phyloP scores from a whole-genome alignment of 176 grass and related monocot genomes.

The Saccharum officinarum region DNA sequence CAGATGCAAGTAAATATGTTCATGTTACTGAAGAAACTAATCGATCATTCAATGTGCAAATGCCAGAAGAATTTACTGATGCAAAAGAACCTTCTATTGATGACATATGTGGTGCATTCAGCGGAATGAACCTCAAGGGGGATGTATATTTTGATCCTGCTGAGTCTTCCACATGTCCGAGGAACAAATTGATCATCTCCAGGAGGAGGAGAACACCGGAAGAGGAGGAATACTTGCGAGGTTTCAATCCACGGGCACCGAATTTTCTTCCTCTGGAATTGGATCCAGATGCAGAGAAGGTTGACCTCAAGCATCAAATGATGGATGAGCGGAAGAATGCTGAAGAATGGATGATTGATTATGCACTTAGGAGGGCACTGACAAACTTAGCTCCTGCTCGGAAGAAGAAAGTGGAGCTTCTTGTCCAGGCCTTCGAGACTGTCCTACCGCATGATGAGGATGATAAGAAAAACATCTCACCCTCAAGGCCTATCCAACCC shows the following conservation, averaged over 20 bases:
- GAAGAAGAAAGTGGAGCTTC: slow-evolving; percentile 88
- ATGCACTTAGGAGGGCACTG: slow-evolving; percentile 67
- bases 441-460: slow-evolving; percentile 53
- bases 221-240: slow-evolving; percentile 66
- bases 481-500: slow-evolving; percentile 33
- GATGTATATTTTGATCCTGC: slow-evolving; percentile 48
- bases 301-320: slow-evolving; percentile 87
- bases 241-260: slow-evolving; percentile 73
- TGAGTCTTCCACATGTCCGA: slow-evolving; percentile 34
- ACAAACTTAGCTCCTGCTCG: slow-evolving; percentile 64
- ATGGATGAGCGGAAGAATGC: slow-evolving; percentile 93
- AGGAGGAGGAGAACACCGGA: slow-evolving; percentile 58
- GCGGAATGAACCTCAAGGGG: slow-evolving; percentile 54
- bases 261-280: slow-evolving; percentile 78
- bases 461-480: slow-evolving; percentile 42
- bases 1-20: slow-evolving; percentile 25
- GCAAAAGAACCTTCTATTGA: slow-evolving; percentile 45
- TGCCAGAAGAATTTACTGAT: slow-evolving; percentile 20
- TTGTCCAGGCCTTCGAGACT: slow-evolving; percentile 91
- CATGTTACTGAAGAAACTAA: not conserved
- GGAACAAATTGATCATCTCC: slow-evolving; percentile 51
- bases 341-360: slow-evolving; percentile 97
- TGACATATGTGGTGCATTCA: slow-evolving; percentile 55
- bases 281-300: slow-evolving; percentile 77
- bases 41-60: not conserved